Evolutionary conservation across 2,329 filamentous ascomycete species (phyloP).

Genomic region (Colletotrichum sp.): DNA sequence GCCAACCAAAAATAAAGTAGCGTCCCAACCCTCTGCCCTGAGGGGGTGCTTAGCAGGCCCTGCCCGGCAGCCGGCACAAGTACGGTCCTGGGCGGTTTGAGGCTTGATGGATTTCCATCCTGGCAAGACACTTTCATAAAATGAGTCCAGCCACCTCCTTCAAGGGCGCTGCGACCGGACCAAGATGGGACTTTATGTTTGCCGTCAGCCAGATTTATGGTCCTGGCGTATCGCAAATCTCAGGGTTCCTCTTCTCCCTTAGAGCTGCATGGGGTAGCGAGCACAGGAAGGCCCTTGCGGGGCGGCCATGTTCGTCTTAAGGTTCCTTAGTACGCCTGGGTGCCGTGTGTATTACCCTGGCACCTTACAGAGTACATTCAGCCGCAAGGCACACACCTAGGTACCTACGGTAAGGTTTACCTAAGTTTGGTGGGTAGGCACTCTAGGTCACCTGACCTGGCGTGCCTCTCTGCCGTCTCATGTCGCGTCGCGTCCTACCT

Average conservation of each 20-base stretch:
- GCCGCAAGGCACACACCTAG: neutral
- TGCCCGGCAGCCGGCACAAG: constrained; percentile 5
- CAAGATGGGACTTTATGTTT: neutral
- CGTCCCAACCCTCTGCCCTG: neutral
- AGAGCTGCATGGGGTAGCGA: neutral
- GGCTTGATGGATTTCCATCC: neutral
- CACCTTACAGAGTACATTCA: neutral
- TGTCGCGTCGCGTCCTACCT: neutral
- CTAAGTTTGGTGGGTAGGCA: neutral
- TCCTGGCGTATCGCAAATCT: neutral
- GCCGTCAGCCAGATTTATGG: neutral
- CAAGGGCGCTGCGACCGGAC: neutral
- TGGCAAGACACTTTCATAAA: neutral
- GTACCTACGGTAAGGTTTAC: neutral
- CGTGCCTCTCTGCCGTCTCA: neutral
- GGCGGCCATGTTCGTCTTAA: neutral
- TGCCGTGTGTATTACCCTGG: neutral
- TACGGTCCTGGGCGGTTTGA: neutral
- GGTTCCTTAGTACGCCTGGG: neutral
- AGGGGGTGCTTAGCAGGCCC: neutral
- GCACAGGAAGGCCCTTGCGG: neutral
- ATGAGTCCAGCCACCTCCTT: neutral
- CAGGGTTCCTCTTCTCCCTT: neutral
- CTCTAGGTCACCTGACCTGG: neutral
- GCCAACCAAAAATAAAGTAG: neutral